Evolutionary conservation across 176 grass and related monocot species (phyloP), one percentile per base, ranked within the genome.

Genomic region (Rhynchospora pubera): DNA sequence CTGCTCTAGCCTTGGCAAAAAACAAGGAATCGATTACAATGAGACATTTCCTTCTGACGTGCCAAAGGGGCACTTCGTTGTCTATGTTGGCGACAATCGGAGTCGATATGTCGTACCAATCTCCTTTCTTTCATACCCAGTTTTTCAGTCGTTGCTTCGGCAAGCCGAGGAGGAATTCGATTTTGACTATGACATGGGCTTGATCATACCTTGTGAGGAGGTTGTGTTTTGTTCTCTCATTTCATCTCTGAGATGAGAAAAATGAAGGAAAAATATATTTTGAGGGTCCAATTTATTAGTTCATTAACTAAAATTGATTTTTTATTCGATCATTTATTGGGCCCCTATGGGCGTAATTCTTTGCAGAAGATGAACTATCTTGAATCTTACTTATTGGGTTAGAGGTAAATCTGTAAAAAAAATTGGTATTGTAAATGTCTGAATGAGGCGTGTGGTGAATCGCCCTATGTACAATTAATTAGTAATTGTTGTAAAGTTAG

Each of bases 151-250:
- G 3, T 88, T 97, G 46, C 95, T 97, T 14, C 95, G 81, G 2
- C 92, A 78, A 65, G 92, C 94, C 48, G 95, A 97, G 87, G 95
- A 97, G 81, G 95, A 97, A 89, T 97, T 97, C 82, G 91, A 92
- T 15, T 97, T 91, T 79, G 85, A 81, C 30, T 90, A 93, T 34
- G 86, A 87, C 30, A 91, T 83, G 13, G 92, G 90, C n/a, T 77
- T 97, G 65, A 91, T 93, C 56, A 93, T 97, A 74, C 95, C 94
- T 61, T 97, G 95, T 86, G 95, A 97, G 85, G 95, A 97, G 88
- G 78, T 85, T 57, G 88, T 89, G 85, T 97, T 97, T 89, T 91
- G 88, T 43, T 91, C 88, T 70, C 92, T 97, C 87, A 90, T 91
- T 65, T 97, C 91, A 59, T 81, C 91, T 7, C 89, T 97, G 57